Evolutionary conservation across 306 rosid genomes (phyloP), one percentile per base, ranked within the genome.

Genomic region (Lathyrus oleraceus): DNA sequence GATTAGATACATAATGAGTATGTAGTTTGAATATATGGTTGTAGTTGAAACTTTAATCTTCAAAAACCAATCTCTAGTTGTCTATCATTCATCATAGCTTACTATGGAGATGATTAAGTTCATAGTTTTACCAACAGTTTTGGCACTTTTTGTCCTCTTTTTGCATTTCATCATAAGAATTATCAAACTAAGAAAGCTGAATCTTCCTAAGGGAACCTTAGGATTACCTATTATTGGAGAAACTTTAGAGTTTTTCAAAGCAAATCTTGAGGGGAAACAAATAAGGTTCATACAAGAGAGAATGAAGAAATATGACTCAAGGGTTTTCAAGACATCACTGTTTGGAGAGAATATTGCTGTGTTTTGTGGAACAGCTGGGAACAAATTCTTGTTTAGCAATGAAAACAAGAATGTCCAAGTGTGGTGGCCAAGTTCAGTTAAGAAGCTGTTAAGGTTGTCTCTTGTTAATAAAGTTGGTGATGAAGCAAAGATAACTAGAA

Each of bases 151-250:
- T 70, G 23, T 74, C n/a, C 49, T 82, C 5, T 52, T 9, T 28
- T 15, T 78, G 1, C 66, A 67, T 70, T 66, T 71, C 78, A 74
- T 78, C 43, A 65, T 20, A n/a, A 75, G 44, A 67, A 10, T 38
- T 15, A 4, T 67, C 14, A 82, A 79, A 71, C 67, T 53, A 14
- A 78, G 65, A 78, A 81, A 61, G n/a, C 60, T 57, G 10, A 6
- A 83, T 51, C 84, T 83, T 73, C 87, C 87, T 68, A 73, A 42
- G 0, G 82, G 87, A 65, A 83, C 28, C 44, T 58, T 60, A 21
- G 87, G 87, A 65, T 83, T 76, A 74, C 87, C 87, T 19, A 5
- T 83, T 49, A 39, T 79, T 64, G 84, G 82, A 28, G 87, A 83
- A 65, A 83, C 80, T 36, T 44, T 73, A 1, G 66, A 76, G 61